phyloP scores from a whole-genome alignment of 2,329 filamentous ascomycete species.

The Fusarium pseudonygamai region DNA sequence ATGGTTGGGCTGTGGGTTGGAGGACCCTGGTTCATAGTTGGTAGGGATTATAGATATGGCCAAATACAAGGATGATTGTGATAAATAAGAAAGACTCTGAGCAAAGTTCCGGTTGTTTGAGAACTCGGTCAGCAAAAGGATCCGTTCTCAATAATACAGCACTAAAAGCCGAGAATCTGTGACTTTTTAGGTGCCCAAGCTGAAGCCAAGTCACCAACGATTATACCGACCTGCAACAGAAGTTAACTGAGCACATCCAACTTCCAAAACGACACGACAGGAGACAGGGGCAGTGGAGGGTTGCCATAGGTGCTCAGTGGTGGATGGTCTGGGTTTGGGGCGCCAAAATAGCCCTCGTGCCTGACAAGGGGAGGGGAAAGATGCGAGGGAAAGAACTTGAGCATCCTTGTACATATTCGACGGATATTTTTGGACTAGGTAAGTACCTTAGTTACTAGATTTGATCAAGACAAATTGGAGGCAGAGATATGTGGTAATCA shows the following conservation, averaged over 20 bases:
- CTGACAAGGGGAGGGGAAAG: background rate
- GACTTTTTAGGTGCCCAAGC: conserved; percentile 30
- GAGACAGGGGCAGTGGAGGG: conserved; percentile 25
- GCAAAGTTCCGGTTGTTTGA: conserved; percentile 11
- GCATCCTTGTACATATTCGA: background rate
- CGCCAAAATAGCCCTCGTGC: conserved; percentile 27
- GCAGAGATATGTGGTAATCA: background rate
- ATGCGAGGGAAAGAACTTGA: background rate
- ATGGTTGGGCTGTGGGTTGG: background rate
- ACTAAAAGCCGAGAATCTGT: conserved; percentile 9
- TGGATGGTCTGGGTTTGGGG: background rate
- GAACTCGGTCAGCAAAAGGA: conserved; percentile 26
- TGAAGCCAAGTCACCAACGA: conserved; percentile 12
- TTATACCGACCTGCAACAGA: background rate
- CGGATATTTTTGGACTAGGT: background rate
- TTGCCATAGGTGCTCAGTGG: conserved; percentile 24
- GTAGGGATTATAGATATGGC: background rate
- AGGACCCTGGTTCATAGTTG: background rate
- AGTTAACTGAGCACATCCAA: conserved; percentile 8
- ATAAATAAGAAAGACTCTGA: background rate
- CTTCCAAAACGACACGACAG: conserved; percentile 13
- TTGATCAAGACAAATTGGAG: background rate
- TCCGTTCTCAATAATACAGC: conserved; percentile 5
- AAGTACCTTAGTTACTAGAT: background rate
- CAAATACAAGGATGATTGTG: conserved; percentile 1